Evolutionary conservation across 345 rosid species (phyloP).

Genomic region (Nephelium lappaceum): DNA sequence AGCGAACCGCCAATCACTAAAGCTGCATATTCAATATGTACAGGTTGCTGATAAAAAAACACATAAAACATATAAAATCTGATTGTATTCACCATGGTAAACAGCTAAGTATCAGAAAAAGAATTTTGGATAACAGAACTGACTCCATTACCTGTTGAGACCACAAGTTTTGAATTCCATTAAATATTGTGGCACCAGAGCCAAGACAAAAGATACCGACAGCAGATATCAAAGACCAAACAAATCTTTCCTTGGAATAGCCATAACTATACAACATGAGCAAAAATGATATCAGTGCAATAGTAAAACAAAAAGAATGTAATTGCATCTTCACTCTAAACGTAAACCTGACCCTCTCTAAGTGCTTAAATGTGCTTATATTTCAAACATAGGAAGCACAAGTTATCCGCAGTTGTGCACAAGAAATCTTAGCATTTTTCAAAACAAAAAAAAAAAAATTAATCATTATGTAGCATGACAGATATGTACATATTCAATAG

Average conservation of each 20-base stretch:
- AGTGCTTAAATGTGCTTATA: background rate
- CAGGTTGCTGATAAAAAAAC: slow-evolving; percentile 74
- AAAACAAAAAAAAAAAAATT: background rate
- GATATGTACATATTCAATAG: background rate
- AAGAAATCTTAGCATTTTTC: background rate
- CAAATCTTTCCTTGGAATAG: slow-evolving; percentile 97
- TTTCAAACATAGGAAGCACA: slow-evolving; percentile 5
- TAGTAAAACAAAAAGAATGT: slow-evolving; percentile 14
- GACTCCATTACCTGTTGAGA: slow-evolving; percentile 54
- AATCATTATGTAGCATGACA: background rate
- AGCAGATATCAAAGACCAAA: slow-evolving; percentile 99
- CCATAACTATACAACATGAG: slow-evolving; percentile 69
- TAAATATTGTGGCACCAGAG: slow-evolving; percentile 93
- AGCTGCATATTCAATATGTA: slow-evolving; percentile 81
- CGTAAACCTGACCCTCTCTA: background rate
- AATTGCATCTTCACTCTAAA: slow-evolving; percentile 8
- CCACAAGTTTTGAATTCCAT: slow-evolving; percentile 95
- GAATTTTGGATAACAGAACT: background rate
- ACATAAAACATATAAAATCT: slow-evolving; percentile 21
- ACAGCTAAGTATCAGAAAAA: slow-evolving; percentile 4
- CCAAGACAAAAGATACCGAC: slow-evolving; percentile 99
- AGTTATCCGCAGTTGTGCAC: background rate
- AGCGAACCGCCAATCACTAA: slow-evolving; percentile 95
- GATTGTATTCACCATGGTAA: slow-evolving; percentile 7
- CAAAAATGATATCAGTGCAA: slow-evolving; percentile 24